Evolutionary conservation across 2,329 filamentous ascomycete genomes (phyloP), one percentile per base, ranked within the genome.

Genomic region (Onygena corvina): DNA sequence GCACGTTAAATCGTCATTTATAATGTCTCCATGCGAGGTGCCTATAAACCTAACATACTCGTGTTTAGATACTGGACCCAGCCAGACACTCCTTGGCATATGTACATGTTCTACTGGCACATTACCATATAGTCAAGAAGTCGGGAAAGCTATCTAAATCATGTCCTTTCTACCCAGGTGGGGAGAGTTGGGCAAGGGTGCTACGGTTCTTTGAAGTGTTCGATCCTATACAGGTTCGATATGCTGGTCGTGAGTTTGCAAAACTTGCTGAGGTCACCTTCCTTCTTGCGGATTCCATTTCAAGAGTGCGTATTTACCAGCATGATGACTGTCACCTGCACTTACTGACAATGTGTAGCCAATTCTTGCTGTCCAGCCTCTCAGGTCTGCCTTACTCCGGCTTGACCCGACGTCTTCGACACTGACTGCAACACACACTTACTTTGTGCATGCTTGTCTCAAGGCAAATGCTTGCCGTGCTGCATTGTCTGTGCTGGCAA

Each of bases 61-160:
- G 3, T 30, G 7, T 30, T 3, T 30, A 27, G 34, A 44, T 31
- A 33, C 56, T 81, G 51, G 70, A 81, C 56, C 79, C 81, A 16
- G 62, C 71, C 5, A 62, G 70, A 33, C 77, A 83, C 60, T 75
- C 76, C 14, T 70, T 83, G 53, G 68, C 76, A 6, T 83, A 81
- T 62, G 64, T 79, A 46, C 73, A 70, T 53, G 67, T 76, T 42
- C 68, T 84, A 31, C 62, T 70, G 42, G 67, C 70, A 27, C 71
- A 73, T 53, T 68, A 78, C 50, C 60, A 67, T 33, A 61, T 53
- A 35, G 29, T 59, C 27, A 60, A 67, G 57, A 62, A 67, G 56
- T 61, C 59, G 49, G 53, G 62, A 48, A 55, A 66, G 30, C 54
- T 63, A 50, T 56, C 56, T 27, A 56, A 68, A 4, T 60, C 67